Conservation (phyloP, 2,329 filamentous ascomycete genomes). For the Fusarium humuli region DNA sequence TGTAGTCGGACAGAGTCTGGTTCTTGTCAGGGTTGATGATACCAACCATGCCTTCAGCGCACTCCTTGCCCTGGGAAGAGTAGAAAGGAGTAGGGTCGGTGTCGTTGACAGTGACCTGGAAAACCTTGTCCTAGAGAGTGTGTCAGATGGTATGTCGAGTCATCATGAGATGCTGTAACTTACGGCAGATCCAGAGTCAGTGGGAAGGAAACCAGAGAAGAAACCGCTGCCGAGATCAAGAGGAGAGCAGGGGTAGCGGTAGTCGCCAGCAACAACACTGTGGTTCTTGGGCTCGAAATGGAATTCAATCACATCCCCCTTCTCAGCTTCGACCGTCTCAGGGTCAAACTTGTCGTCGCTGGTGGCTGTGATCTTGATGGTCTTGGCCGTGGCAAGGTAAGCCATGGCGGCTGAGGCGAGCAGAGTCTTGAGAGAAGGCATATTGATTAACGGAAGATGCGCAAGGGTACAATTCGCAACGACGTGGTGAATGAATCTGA, state of each 20-base stretch:
- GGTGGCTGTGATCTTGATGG: conserved; percentile 51
- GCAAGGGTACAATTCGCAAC: neutral
- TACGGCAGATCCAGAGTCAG: conserved; percentile 48
- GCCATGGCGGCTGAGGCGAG: conserved; percentile 44
- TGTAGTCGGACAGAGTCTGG: conserved; percentile 50
- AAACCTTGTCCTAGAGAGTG: conserved; percentile 49
- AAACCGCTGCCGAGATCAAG: conserved; percentile 51
- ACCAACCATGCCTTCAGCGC: conserved; percentile 55
- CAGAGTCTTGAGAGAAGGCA: conserved; percentile 48
- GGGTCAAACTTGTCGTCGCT: conserved; percentile 52
- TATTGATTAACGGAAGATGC: conserved; percentile 20
- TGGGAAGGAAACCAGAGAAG: conserved; percentile 53
- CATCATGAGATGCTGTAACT: neutral
- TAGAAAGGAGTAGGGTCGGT: conserved; percentile 54
- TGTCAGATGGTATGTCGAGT: conserved; percentile 11
- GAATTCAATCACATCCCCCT: conserved; percentile 54
- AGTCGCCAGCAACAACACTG: conserved; percentile 54
- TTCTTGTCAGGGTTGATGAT: conserved; percentile 52
- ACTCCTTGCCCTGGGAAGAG: conserved; percentile 55
- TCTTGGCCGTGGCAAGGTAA: conserved; percentile 47
- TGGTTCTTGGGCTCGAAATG: conserved; percentile 54
- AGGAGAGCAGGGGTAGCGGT: conserved; percentile 52
- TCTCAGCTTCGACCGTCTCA: conserved; percentile 48
- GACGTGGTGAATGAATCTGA: neutral
- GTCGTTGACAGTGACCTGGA: conserved; percentile 50